Conservation (phyloP, 768 basidiomycete species). For the Nevesoporus exiguus region DNA sequence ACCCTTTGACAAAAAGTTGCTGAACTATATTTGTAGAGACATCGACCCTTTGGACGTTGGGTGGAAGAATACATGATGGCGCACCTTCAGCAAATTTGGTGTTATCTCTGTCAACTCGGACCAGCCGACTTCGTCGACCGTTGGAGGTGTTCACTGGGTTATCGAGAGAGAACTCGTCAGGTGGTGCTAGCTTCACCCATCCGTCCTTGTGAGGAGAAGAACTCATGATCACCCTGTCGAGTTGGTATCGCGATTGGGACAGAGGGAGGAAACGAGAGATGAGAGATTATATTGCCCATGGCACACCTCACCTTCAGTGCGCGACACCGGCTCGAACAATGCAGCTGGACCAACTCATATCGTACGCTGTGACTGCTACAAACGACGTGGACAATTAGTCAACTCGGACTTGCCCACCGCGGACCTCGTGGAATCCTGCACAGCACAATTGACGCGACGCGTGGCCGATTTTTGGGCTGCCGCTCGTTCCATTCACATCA, state of each 20-base stretch:
- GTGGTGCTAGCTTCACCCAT: slow-evolving; percentile 28
- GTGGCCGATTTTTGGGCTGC: neutral
- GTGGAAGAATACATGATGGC: slow-evolving; percentile 10
- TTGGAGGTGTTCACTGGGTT: slow-evolving; percentile 39
- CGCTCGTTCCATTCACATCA: neutral
- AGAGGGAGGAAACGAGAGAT: neutral
- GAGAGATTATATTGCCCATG: slow-evolving; percentile 20
- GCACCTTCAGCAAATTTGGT: slow-evolving; percentile 41
- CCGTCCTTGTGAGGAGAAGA: slow-evolving; percentile 17
- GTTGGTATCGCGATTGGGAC: neutral
- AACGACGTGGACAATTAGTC: slow-evolving; percentile 22
- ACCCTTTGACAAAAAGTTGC: slow-evolving; percentile 48
- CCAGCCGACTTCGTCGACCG: slow-evolving; percentile 42
- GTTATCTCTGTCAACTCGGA: slow-evolving; percentile 35
- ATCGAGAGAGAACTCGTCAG: slow-evolving; percentile 37
- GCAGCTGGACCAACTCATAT: slow-evolving; percentile 2
- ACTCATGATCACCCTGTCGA: slow-evolving; percentile 18
- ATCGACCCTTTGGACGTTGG: neutral
- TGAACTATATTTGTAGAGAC: slow-evolving; percentile 37
- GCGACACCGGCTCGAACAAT: slow-evolving; percentile 16
- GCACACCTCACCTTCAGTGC: slow-evolving; percentile 25
- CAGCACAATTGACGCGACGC: slow-evolving; percentile 10
- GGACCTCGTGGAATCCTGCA: slow-evolving; percentile 13
- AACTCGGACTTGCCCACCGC: slow-evolving; percentile 1
- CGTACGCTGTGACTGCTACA: slow-evolving; percentile 7